Percentiles rank a stretch among this genome's conserved stretches.
Conservation (phyloP, 768 basidiomycete species). For the Neoboletus brunneissimus region DNA sequence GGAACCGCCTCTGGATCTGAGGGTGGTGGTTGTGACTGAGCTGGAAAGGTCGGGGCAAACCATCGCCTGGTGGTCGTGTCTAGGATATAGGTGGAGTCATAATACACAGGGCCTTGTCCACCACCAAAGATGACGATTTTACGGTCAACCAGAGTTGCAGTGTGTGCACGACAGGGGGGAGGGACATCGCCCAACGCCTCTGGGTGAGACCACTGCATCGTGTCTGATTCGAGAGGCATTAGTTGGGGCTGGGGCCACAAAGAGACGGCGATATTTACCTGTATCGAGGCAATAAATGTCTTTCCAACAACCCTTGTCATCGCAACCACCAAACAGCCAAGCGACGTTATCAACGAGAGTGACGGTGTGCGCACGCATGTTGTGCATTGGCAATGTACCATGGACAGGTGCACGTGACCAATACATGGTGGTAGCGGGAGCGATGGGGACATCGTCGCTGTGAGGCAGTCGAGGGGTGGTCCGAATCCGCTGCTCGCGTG, state of each 20-base stretch:
- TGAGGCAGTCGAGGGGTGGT: slow-evolving; percentile 59
- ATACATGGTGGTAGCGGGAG: slow-evolving; percentile 76
- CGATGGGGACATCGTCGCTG: slow-evolving; percentile 53
- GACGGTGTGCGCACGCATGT: slow-evolving; percentile 79
- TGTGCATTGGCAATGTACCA: slow-evolving; percentile 61
- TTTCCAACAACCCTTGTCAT: slow-evolving; percentile 68
- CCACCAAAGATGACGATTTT: slow-evolving; percentile 85
- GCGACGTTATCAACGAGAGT: slow-evolving; percentile 79
- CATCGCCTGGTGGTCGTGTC: slow-evolving; percentile 74
- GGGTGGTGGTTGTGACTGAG: slow-evolving; percentile 3
- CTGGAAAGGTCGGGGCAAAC: slow-evolving; percentile 45
- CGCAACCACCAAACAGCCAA: slow-evolving; percentile 90
- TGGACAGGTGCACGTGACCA: slow-evolving; percentile 84
- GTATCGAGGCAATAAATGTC: slow-evolving; percentile 86
- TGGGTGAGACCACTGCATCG: slow-evolving; percentile 85
- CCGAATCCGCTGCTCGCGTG: slow-evolving; percentile 37
- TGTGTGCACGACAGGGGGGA: slow-evolving; percentile 84
- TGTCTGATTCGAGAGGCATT: slow-evolving; percentile 47
- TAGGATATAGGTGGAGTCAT: slow-evolving; percentile 77
- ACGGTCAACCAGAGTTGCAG: slow-evolving; percentile 77
- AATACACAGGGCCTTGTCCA: slow-evolving; percentile 79
- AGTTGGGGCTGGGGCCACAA: neutral
- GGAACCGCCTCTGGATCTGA: slow-evolving; percentile 5
- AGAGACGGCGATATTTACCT: slow-evolving; percentile 40
- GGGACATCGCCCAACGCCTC: slow-evolving; percentile 75